A percentile compares a stretch with the other conserved stretches of the same genome.
phyloP scores from a whole-genome alignment of 257 asterid species.

The Ehretia macrophylla region DNA sequence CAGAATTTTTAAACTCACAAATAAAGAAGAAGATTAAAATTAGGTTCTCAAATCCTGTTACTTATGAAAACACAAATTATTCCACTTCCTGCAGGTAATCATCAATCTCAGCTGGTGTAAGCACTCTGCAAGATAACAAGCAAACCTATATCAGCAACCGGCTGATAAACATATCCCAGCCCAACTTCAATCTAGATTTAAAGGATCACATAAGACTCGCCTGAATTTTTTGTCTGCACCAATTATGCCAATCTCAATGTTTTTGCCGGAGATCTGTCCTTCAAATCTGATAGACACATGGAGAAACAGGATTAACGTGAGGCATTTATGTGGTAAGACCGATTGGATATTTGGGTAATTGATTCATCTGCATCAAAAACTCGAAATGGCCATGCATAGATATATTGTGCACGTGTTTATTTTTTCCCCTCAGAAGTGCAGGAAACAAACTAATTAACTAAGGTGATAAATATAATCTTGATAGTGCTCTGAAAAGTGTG shows the following conservation, averaged over 20 bases:
- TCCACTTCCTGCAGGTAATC: constrained; percentile 96
- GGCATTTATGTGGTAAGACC: neutral
- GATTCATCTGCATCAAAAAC: too few relatives aligned
- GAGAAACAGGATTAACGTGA: neutral
- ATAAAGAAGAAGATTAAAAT: neutral
- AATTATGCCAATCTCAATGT: constrained; percentile 95
- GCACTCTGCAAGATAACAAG: constrained; percentile 53
- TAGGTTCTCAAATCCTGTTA: neutral
- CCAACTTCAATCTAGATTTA: neutral
- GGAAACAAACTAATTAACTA: too few relatives aligned
- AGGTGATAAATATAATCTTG: too few relatives aligned
- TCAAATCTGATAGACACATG: constrained; percentile 57
- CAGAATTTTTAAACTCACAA: too few relatives aligned
- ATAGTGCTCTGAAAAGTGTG: too few relatives aligned
- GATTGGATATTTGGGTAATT: neutral
- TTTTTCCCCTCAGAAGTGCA: too few relatives aligned
- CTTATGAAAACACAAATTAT: constrained; percentile 21
- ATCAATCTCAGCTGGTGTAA: constrained; percentile 87
- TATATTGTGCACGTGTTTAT: too few relatives aligned
- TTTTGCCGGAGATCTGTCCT: constrained; percentile 94
- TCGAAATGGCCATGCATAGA: too few relatives aligned
- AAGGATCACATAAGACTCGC: constrained; percentile 24
- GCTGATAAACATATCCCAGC: neutral
- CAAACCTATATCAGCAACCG: constrained; percentile 5
- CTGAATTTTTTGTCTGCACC: constrained; percentile 77